These are phyloP conservation scores for Penicillium simplicissimum DNA, from an alignment of 495 filamentous ascomycete genomes.

Conservation along the genomic window DNA sequence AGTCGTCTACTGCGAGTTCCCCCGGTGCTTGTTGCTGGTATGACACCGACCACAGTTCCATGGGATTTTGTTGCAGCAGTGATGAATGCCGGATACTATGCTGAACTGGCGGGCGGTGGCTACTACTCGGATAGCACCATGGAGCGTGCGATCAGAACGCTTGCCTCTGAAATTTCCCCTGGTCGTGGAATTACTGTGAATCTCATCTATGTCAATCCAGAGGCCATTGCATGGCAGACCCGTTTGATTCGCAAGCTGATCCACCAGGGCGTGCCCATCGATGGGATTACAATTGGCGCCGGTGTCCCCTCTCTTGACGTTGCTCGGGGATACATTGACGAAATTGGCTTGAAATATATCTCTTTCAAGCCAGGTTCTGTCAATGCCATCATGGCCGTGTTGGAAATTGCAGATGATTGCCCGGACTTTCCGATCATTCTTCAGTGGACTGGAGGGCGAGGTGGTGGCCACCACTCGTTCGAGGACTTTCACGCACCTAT, in stretches of 20 bases:
- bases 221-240: conserved; percentile 40
- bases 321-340: conserved; percentile 90
- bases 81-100: conserved; percentile 44
- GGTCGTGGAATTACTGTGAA: conserved; percentile 42
- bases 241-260: conserved; percentile 30
- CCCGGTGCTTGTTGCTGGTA: conserved; percentile 45
- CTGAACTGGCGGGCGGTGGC: conserved; percentile 42
- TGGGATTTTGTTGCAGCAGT: conserved; percentile 41
- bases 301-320: conserved; percentile 94
- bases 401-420: conserved; percentile 91
- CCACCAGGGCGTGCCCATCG: conserved; percentile 30
- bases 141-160: conserved; percentile 30
- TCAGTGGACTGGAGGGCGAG: conserved; percentile 94
- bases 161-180: conserved; percentile 27
- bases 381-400: conserved; percentile 84
- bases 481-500: conserved; percentile 95
- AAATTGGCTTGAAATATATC: conserved; percentile 92
- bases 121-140: conserved; percentile 30
- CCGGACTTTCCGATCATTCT: conserved; percentile 86
- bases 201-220: conserved; percentile 42
- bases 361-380: conserved; percentile 92
- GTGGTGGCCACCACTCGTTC: conserved; percentile 92
- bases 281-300: conserved; percentile 75
- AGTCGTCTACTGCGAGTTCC: conserved; percentile 37
- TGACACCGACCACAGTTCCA: conserved; percentile 45